Evolutionary conservation across 129 eudicot species (phyloP), one percentile per base, ranked within the genome.

Genomic region (Flaveria trinervia): DNA sequence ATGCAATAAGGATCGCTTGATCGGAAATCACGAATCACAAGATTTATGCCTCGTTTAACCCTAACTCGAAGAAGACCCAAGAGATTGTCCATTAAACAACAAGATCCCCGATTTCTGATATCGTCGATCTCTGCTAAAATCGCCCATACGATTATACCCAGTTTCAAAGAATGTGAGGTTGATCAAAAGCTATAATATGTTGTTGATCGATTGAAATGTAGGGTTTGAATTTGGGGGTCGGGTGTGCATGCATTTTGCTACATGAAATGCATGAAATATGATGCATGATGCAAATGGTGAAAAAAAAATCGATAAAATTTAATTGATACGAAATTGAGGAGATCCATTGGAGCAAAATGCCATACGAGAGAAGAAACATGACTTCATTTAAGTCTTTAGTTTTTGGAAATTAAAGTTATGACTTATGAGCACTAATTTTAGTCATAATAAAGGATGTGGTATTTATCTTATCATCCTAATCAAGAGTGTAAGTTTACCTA

Each of bases 1-100:
- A 90, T 85, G 76, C 86, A 85, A 70, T 90, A 90, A 22, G 96
- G 96, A 81, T 90, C 96, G 44, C 96, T 90, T 65, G 84, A 87
- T 20, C 77, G 76, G 45, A 88, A 86, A 77, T 90, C 96, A 14
- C 96, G 89, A 45, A 90, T 80, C 5, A 88, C 96, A 15, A 90
- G 93, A 71, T 84, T 70, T 23, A 83, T 49, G 30, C 96, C 96
- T 74, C 79, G 80, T 61, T 84, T 88, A 5, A 90, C 56, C 44
- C 88, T 85, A 54, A 90, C 71, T 77, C 96, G 76, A 48, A 90
- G 93, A 62, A 90, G 88, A 76, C 96, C 96, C 81, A 86, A 77
- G 41, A 90, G 60, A 79, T 79, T 79, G 41, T 88, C 89, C 93
- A 90, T 88, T 73, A 84, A 5, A 64, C 79, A 30, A 73, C 43